A percentile compares a stretch with the other conserved stretches of the same genome.
phyloP scores from a whole-genome alignment of 2,329 filamentous ascomycete species.

The Claviceps cyperi region DNA sequence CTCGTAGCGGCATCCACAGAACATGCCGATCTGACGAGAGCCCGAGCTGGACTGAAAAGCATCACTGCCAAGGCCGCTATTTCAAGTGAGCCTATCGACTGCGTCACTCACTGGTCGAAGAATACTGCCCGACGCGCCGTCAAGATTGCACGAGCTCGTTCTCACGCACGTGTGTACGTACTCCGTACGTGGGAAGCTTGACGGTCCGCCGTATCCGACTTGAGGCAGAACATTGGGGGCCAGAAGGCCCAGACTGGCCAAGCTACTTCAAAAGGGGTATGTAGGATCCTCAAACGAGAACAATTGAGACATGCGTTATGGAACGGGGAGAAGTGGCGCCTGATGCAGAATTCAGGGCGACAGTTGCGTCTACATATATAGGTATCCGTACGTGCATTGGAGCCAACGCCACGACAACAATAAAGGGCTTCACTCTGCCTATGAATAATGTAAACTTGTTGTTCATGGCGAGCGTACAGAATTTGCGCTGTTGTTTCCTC shows the following conservation, averaged over 20 bases:
- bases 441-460: no score
- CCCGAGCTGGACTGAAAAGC: neutral
- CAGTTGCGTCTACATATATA: no score
- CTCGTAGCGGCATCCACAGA: neutral
- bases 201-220: neutral
- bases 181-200: neutral
- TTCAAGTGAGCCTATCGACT: neutral
- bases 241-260: neutral
- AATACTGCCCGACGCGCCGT: neutral
- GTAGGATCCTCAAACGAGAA: neutral
- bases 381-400: no score
- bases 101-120: neutral
- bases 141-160: neutral
- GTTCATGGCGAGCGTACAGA: no score
- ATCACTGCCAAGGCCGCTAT: neutral
- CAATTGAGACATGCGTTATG: neutral
- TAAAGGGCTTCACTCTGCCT: no score
- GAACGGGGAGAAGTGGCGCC: neutral
- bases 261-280: neutral
- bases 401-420: no score
- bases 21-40: neutral
- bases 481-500: no score
- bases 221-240: neutral
- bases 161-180: neutral
- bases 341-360: neutral